Evolutionary conservation across 2,329 filamentous ascomycete species (phyloP).

Genomic region (Colletotrichum magnum): DNA sequence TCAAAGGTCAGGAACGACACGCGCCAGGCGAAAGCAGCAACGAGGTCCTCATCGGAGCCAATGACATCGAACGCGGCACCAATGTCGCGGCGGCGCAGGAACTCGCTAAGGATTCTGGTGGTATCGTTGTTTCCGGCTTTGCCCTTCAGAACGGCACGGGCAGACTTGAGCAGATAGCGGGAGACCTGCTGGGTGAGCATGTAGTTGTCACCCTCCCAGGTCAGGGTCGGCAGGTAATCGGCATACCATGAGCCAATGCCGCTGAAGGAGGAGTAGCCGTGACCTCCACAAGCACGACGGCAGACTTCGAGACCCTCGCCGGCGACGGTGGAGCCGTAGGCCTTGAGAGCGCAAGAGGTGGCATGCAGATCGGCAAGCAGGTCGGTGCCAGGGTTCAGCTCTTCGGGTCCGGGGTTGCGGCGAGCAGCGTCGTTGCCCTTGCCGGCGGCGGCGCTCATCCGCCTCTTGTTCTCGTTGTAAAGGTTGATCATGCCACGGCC

Average conservation of each 20-base stretch:
- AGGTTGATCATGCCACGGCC: constrained; percentile 82
- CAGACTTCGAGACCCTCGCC: constrained; percentile 83
- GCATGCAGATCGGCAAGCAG: constrained; percentile 82
- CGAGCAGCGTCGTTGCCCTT: constrained; percentile 56
- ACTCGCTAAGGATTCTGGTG: constrained; percentile 74
- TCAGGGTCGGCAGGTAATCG: constrained; percentile 79
- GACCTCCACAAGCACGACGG: constrained; percentile 82
- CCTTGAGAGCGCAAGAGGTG: constrained; percentile 83
- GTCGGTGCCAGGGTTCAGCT: constrained; percentile 73
- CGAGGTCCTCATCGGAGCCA: constrained; percentile 77
- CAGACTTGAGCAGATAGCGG: constrained; percentile 82
- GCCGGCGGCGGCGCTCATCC: constrained; percentile 66
- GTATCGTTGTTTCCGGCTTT: constrained; percentile 75
- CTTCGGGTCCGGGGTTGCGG: constrained; percentile 76
- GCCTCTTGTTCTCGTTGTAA: constrained; percentile 80
- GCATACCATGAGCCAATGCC: constrained; percentile 84
- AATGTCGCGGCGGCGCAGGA: constrained; percentile 75
- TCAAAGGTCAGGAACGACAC: constrained; percentile 82
- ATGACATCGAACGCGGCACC: constrained; percentile 83
- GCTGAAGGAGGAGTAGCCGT: constrained; percentile 81
- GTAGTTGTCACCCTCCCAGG: constrained; percentile 86
- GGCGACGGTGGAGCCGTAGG: constrained; percentile 78
- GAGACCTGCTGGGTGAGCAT: constrained; percentile 87
- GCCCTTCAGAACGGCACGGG: constrained; percentile 76
- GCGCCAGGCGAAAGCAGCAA: constrained; percentile 82